Evolutionary conservation across 2,329 filamentous ascomycete genomes (phyloP).

Genomic region (Aspergillus persii): DNA sequence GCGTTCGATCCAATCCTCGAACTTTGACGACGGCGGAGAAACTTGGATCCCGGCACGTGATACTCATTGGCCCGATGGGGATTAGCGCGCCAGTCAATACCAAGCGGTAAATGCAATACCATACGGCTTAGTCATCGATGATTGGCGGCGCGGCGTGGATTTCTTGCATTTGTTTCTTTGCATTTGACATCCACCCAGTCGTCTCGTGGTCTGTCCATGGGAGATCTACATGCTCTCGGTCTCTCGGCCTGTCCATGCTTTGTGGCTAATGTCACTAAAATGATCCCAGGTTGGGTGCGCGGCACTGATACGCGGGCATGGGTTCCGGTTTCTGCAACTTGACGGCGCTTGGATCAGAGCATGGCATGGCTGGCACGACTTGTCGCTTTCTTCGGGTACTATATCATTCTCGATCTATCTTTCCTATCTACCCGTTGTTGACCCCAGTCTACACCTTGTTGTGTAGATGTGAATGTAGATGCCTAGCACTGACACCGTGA

Average conservation of each 20-base stretch:
- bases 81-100: too few relatives aligned
- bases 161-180: too few relatives aligned
- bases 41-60: neutral
- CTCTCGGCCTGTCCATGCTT: too few relatives aligned
- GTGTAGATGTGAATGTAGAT: neutral
- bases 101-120: too few relatives aligned
- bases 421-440: neutral
- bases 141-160: conserved; percentile 13
- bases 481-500: neutral
- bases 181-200: too few relatives aligned
- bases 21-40: neutral
- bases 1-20: neutral
- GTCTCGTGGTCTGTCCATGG: too few relatives aligned
- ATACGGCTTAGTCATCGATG: neutral
- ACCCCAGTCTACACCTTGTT: neutral
- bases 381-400: neutral
- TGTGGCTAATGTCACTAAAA: too few relatives aligned
- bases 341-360: neutral
- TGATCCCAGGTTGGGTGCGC: too few relatives aligned
- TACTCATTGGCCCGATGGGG: neutral
- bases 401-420: neutral
- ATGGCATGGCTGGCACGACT: neutral
- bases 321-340: neutral
- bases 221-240: too few relatives aligned
- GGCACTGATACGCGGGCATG: too few relatives aligned